phyloP scores from a whole-genome alignment of 495 filamentous ascomycete genomes.

The Rostrohypoxylon terebratum region DNA sequence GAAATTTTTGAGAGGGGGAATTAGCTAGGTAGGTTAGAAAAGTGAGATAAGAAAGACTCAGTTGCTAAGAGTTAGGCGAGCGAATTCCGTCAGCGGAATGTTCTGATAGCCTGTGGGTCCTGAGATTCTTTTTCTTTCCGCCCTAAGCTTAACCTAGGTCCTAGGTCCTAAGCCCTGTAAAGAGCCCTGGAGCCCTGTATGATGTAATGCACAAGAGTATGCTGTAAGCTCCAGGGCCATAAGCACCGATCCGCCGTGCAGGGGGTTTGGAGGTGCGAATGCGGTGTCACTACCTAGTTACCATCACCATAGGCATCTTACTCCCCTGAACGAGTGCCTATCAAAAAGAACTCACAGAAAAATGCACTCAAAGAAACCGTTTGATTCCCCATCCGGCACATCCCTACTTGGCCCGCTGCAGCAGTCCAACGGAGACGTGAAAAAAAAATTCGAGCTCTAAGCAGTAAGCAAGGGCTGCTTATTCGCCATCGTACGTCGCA shows the following conservation, averaged over 20 bases:
- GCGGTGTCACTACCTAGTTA: not conserved
- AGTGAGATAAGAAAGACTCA: constrained; percentile 3
- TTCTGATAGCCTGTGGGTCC: not conserved
- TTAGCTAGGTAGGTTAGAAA: no score
- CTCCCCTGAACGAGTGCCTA: not conserved
- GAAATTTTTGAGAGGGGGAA: not conserved
- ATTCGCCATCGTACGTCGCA: constrained; percentile 25
- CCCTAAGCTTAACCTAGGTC: no score
- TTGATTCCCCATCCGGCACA: constrained; percentile 1
- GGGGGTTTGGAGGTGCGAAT: constrained; percentile 8
- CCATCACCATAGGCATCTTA: not conserved
- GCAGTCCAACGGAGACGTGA: constrained; percentile 12
- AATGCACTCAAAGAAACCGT: not conserved
- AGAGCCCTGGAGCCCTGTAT: not conserved
- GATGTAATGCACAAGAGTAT: not conserved
- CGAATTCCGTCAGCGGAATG: not conserved
- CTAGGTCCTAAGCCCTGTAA: no score
- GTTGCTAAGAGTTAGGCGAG: not conserved
- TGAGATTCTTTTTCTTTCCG: not conserved
- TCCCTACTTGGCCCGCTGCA: constrained; percentile 15
- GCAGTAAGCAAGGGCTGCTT: not conserved
- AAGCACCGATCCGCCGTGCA: constrained; percentile 8
- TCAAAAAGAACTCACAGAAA: not conserved
- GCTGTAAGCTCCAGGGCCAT: constrained; percentile 1
- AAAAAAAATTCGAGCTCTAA: not conserved